phyloP scores from a whole-genome alignment of 345 rosid species.

The Leavenworthia alabamica region DNA sequence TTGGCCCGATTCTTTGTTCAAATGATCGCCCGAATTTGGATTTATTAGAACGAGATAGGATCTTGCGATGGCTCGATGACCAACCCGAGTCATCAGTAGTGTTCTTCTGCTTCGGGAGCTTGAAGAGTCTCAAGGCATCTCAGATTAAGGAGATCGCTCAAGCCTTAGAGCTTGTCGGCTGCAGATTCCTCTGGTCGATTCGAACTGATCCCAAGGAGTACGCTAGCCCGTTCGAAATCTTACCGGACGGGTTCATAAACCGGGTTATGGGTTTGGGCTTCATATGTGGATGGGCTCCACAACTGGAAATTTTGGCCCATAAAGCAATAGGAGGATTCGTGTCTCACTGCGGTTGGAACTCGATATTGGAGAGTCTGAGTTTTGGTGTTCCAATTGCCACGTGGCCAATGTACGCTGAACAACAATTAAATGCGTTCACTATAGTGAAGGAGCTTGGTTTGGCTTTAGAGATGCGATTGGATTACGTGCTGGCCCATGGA shows the following conservation, averaged over 20 bases:
- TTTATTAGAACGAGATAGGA: not conserved
- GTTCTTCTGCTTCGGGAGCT: slow-evolving; percentile 48
- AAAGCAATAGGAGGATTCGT: slow-evolving; percentile 19
- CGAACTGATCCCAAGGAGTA: not conserved
- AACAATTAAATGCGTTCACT: slow-evolving; percentile 28
- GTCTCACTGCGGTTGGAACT: slow-evolving; percentile 34
- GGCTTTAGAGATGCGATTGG: slow-evolving; percentile 25
- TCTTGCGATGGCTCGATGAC: slow-evolving; percentile 42
- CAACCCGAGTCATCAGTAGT: slow-evolving; percentile 41
- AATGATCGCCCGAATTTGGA: slow-evolving; percentile 19
- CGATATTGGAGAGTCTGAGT: slow-evolving; percentile 18
- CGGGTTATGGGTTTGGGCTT: slow-evolving; percentile 10
- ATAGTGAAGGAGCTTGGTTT: slow-evolving; percentile 29
- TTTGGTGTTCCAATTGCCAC: slow-evolving; percentile 32
- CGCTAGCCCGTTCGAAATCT: slow-evolving; percentile 1
- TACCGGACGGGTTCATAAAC: slow-evolving; percentile 32
- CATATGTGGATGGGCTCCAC: slow-evolving; percentile 32
- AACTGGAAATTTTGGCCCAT: slow-evolving; percentile 23
- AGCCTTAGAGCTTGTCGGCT: slow-evolving; percentile 31
- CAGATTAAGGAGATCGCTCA: slow-evolving; percentile 40
- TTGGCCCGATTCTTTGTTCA: slow-evolving; percentile 36
- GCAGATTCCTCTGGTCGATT: slow-evolving; percentile 37
- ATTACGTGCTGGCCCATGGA: slow-evolving; percentile 7
- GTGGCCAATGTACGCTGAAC: slow-evolving; percentile 34
- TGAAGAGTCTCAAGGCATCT: slow-evolving; percentile 12